Percentiles rank a stretch among this genome's conserved stretches.
Conservation (phyloP, 139 green algal genomes). For the Yamagishiella unicocca region DNA sequence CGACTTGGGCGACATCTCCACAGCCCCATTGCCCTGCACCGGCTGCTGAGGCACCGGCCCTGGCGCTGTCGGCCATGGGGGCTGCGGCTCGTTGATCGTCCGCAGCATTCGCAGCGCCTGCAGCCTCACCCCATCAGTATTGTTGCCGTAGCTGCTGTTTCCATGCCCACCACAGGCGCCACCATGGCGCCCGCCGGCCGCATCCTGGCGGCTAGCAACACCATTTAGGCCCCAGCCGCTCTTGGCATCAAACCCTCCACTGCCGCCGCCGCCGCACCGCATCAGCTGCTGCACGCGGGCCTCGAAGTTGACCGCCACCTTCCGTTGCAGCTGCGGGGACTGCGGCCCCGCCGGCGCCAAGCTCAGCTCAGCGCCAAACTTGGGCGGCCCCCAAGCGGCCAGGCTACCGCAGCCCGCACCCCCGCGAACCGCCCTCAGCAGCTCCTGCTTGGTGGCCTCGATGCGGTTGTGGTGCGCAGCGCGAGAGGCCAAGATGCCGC, state of each 20-base stretch:
- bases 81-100: no score
- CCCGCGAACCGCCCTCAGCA: background rate
- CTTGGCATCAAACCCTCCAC: background rate
- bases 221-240: no score
- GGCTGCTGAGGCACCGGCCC: no score
- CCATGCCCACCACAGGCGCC: no score
- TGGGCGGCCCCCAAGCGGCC: background rate
- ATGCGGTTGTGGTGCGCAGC: background rate
- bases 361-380: background rate
- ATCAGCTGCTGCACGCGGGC: slow-evolving; percentile 1
- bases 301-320: background rate
- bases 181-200: no score
- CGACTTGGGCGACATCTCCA: no score
- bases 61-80: no score
- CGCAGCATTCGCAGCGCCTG: no score
- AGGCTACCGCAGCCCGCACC: background rate
- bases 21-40: no score
- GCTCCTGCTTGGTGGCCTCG: background rate
- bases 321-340: background rate
- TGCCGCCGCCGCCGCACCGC: background rate
- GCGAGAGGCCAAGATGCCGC: background rate
- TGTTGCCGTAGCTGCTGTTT: no score
- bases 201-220: no score
- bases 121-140: no score
- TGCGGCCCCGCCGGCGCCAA: background rate